Base-by-base conservation (phyloP, 805 yeast genomes). In the Saturnispora diversa region DNA sequence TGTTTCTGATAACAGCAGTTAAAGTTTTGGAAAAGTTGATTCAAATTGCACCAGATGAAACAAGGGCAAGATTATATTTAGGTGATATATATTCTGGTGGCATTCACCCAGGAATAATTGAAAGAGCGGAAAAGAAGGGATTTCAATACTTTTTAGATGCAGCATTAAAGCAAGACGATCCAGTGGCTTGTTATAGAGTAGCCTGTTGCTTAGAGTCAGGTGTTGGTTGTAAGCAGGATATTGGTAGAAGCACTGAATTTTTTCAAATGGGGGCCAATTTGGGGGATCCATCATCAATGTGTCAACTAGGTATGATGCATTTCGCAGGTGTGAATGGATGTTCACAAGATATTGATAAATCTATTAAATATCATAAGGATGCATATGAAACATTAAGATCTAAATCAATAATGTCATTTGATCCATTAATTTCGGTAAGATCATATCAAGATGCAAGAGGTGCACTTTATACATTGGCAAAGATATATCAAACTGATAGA, bases 141-240 rank as follows among this genome's bases (percentile, higher is more conserved):
- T 76, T 74, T 50, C 75, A 74, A 44, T 63, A 68, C 37, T 83
- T 81, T 55, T 50, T 59, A 23, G 73, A 70, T 44, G 80, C 86
- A 1, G 81, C 85, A 5, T 44, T 45, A 7, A 63, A 64, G 35
- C 67, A 67, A 31, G 69, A 72, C 16, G 78, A 78, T 50, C 66
- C 76, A 0, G 72, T 72, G 40, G 80, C 84, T 8, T 69, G 78
- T 43, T 83, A 79, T 60, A 62, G 90, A 36, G 70, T 77, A 1
- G 92, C 82, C 1, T 81, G 81, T 24, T 75, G 85, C 51, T 69
- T 70, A 51, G 92, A 84, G 55, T 64, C 80, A 54, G 80, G 84
- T 13, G 68, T 73, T 44, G 81, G 82, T 2, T 62, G 71, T 20
- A 50, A 60, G 40, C 53, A 63, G 30, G 72, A 72, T 49, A 37